Evolutionary conservation across 2,329 filamentous ascomycete species (phyloP), one percentile per base, ranked within the genome.

Genomic region (Aspergillus eucalypticola): DNA sequence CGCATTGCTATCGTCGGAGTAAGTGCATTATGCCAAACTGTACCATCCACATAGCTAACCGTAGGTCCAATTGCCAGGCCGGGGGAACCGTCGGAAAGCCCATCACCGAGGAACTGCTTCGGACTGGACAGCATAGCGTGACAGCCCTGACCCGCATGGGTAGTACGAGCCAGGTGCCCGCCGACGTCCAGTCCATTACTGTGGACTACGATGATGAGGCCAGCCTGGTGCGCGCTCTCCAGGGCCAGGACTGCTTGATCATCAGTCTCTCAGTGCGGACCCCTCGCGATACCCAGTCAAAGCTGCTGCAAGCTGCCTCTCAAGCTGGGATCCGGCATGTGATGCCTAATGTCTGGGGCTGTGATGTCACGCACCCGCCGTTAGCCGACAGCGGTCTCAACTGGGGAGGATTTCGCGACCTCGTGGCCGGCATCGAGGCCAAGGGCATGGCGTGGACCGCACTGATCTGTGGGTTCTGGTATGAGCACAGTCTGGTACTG

Each of bases 251-350:
- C 13, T 81, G 79, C 41, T 76, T 88, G 17, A 73, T 85, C 60
- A 86, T 88, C 58, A 84, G 84, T 4, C 67, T 88, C 50, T 58
- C 74, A 2, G 67, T 73, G 1, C 60, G 15, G 0, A 82, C 81
- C 0, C 75, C 82, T 0, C 67, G 58, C 0, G 80, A 81, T 2
- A 78, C 78, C 0, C 78, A 84, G 29, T 64, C 61, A 15, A 81
- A 81, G 57, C 73, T 88, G n/a, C 69, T 86, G 56, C 67, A 76
- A 3, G 85, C 86, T 0, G 85, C 85, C 0, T 81, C 79, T 2
- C 78, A 79, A 32, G 85, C 86, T 0, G 80, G 80, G 1, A 79
- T 88, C 0, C 74, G 77, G 0, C 86, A 80, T 64, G 69, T 88
- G 53, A 75, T 87, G 66, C 85, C 84, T 2, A 87, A 86, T 64